phyloP scores from a whole-genome alignment of 2,329 filamentous ascomycete genomes.

The Apiospora phragmitis region DNA sequence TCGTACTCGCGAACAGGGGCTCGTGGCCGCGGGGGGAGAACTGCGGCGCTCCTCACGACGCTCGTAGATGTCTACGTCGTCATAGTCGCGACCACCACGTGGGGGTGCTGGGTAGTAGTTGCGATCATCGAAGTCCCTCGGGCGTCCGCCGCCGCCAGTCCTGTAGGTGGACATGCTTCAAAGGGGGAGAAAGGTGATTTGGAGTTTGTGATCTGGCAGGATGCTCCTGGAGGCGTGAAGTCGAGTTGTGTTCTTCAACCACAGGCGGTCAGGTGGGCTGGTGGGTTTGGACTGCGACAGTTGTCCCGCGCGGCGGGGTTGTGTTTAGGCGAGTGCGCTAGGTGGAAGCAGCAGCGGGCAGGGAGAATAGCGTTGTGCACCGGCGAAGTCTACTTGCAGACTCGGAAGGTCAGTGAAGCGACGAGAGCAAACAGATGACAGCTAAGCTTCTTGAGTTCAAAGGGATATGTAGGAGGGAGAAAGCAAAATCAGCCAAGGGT shows the following conservation, averaged over 20 bases:
- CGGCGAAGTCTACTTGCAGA: background rate
- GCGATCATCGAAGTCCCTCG: slow-evolving; percentile 46
- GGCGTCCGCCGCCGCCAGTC: slow-evolving; percentile 15
- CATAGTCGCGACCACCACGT: slow-evolving; percentile 27
- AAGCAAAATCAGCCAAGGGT: background rate
- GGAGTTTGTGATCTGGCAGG: background rate
- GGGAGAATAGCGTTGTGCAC: background rate
- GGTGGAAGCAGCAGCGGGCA: background rate
- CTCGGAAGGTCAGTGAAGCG: background rate
- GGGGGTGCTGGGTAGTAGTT: slow-evolving; percentile 43
- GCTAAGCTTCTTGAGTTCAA: background rate
- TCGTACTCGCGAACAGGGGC: slow-evolving; percentile 38
- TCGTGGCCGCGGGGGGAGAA: slow-evolving; percentile 21
- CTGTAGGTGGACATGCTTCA: slow-evolving; percentile 4
- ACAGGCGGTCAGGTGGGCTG: slow-evolving; percentile 4
- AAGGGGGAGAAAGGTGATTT: background rate
- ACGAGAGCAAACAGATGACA: background rate
- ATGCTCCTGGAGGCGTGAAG: background rate
- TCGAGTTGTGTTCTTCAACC: background rate
- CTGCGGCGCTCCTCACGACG: slow-evolving; percentile 23
- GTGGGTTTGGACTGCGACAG: background rate
- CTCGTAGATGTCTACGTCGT: slow-evolving; percentile 27
- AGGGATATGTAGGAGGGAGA: background rate
- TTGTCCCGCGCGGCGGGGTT: background rate
- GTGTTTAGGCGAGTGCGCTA: background rate